These are phyloP conservation scores for Trypanosoma caninum DNA, from an alignment of 208 protist genomes.

Conservation along the genomic window DNA sequence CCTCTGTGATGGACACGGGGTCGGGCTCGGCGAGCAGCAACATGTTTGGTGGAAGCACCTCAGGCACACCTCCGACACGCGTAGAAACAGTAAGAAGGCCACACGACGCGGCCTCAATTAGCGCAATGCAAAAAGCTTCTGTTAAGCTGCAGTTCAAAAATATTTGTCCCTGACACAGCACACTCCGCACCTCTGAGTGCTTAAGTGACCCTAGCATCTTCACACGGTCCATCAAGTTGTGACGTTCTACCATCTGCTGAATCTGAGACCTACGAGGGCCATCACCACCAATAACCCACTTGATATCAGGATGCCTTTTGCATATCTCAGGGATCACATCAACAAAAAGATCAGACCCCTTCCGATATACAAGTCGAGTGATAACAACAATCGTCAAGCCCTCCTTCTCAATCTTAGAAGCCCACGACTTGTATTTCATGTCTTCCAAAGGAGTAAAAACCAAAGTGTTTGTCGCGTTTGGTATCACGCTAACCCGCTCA, in stretches of 20 bases:
- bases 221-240: slow-evolving; percentile 95
- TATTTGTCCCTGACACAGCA: slow-evolving; percentile 96
- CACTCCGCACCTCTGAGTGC: slow-evolving; percentile 86
- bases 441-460: slow-evolving; percentile 85
- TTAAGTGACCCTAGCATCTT: slow-evolving; percentile 94
- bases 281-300: slow-evolving; percentile 97
- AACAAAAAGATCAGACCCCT: slow-evolving; percentile 96
- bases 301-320: slow-evolving; percentile 85
- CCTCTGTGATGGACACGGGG: slow-evolving; percentile 62
- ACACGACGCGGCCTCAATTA: slow-evolving; percentile 96
- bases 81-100: slow-evolving; percentile 96
- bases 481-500: slow-evolving; percentile 95
- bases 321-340: slow-evolving; percentile 97
- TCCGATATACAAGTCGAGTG: slow-evolving; percentile 96
- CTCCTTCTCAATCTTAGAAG: slow-evolving; percentile 77
- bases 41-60: slow-evolving; percentile 96
- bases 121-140: slow-evolving; percentile 99
- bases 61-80: slow-evolving; percentile 96
- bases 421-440: slow-evolving; percentile 91
- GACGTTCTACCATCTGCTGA: slow-evolving; percentile 97
- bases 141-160: slow-evolving; percentile 98
- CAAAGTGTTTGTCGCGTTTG: slow-evolving; percentile 96
- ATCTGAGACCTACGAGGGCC: slow-evolving; percentile 94
- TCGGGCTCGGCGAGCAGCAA: slow-evolving; percentile 91
- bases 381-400: slow-evolving; percentile 95